Evolutionary conservation across 805 yeast species (phyloP).

Genomic region (Metschnikowia vanudenii): DNA sequence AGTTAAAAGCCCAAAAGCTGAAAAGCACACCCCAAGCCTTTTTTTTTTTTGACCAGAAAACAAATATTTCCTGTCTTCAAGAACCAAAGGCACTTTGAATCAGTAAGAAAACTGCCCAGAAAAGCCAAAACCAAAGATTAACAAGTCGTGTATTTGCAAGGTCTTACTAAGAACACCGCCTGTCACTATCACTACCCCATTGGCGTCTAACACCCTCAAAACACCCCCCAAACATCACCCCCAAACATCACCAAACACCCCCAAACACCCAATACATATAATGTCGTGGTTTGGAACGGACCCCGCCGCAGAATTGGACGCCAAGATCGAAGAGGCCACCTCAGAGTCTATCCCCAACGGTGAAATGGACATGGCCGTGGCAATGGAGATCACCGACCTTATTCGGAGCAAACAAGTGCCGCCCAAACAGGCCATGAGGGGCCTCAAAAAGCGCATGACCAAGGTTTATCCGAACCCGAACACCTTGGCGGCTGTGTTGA

Average conservation of each 20-base stretch:
- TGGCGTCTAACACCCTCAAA: too few species aligned
- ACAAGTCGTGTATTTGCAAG: too few species aligned
- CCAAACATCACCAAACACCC: not conserved
- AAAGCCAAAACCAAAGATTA: too few species aligned
- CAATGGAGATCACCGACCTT: constrained; percentile 82
- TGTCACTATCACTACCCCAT: too few species aligned
- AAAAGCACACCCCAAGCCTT: too few species aligned
- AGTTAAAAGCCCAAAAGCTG: too few species aligned
- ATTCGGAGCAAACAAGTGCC: constrained; percentile 78
- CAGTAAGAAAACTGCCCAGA: too few species aligned
- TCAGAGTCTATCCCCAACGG: constrained; percentile 91
- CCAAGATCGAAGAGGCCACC: constrained; percentile 71
- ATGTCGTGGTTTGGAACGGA: constrained; percentile 55
- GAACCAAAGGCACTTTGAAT: too few species aligned
- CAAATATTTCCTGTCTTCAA: too few species aligned
- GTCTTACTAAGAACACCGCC: too few species aligned
- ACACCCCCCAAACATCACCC: too few species aligned
- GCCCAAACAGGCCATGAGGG: constrained; percentile 80
- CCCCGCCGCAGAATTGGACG: constrained; percentile 48
- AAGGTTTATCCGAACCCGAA: constrained; percentile 69
- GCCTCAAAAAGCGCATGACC: constrained; percentile 71
- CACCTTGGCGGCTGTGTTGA: constrained; percentile 69
- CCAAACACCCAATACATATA: not conserved
- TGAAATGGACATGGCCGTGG: constrained; percentile 68
- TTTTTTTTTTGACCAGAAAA: too few species aligned